A percentile compares a stretch with the other conserved stretches of the same genome.
phyloP scores from a whole-genome alignment of 768 basidiomycete species.

The Serendipita sp. region DNA sequence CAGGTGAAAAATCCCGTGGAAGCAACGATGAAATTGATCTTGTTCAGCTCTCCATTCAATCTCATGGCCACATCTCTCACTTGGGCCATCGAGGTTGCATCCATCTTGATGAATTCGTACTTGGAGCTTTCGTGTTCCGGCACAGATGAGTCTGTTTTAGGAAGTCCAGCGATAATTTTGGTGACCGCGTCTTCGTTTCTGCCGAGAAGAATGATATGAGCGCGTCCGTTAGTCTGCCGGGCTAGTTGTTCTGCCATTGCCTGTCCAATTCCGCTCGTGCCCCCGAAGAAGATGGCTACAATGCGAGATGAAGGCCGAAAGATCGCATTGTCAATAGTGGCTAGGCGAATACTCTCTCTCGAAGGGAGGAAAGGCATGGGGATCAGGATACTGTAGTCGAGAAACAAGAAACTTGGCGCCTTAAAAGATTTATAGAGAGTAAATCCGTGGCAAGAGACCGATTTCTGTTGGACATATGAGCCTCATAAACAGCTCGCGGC shows the following conservation, averaged over 20 bases:
- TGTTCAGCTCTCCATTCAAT: conserved; percentile 23
- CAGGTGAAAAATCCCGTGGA: conserved; percentile 30
- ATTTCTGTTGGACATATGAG: too few species aligned
- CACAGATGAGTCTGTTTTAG: conserved; percentile 11
- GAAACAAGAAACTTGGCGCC: background rate
- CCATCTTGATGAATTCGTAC: conserved; percentile 39
- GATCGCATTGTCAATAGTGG: conserved; percentile 21
- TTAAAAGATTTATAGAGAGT: too few species aligned
- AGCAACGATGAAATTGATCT: conserved; percentile 39
- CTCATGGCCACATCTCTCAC: conserved; percentile 23
- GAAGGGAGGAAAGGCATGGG: background rate
- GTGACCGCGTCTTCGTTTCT: conserved; percentile 12
- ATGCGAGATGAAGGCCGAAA: conserved; percentile 15
- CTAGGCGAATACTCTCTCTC: conserved; percentile 21
- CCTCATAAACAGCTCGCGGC: too few species aligned
- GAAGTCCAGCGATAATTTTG: conserved; percentile 12
- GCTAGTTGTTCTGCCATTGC: conserved; percentile 21
- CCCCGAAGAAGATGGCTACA: conserved; percentile 22
- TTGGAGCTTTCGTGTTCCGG: conserved; percentile 9
- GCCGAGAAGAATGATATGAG: conserved; percentile 14
- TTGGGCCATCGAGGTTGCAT: conserved; percentile 37
- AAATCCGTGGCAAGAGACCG: too few species aligned
- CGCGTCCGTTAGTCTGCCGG: conserved; percentile 9
- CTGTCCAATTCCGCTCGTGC: conserved; percentile 24
- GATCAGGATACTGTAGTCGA: background rate